Base-by-base conservation (phyloP, 1,139 yeast species). In the Yamadazyma atmosphaerica region DNA sequence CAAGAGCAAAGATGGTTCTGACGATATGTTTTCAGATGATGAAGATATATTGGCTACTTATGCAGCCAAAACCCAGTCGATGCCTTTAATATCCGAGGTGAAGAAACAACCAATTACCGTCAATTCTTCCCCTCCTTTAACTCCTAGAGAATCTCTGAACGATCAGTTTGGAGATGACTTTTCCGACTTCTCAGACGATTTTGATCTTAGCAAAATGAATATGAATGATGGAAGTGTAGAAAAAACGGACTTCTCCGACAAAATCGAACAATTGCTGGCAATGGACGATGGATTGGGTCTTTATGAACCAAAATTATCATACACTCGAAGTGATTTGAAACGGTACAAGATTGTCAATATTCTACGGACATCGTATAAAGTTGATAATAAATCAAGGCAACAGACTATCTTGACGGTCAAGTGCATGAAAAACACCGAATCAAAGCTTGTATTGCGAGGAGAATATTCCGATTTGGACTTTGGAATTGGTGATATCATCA, bases 391-490 rank as follows among this genome's bases (percentile, higher is more conserved):
- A 28, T 49, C 53, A 3, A 63, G 67, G 12, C 57, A 60, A 9
- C 88, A 83, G 47, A 60, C 72, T 13, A 71, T 80, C 4, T 43
- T 83, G 21, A 68, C 72, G 18, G 83, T 83, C 15, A 45, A 58
- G 4, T 71, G 74, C 40, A 52, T 56, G 0, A 44, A 59, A 3
- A 67, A 61, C 1, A 42, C 45, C 1, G 46, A 43, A 3, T 58
- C 62, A 7, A 76, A 73, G 27, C 51, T 84, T 0, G 61, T 82
- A 3, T 65, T 63, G 21, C 58, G 66, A 36, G 77, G 76, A 18
- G 78, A 81, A 33, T 78, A 81, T 64, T 60, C 71, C 1, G 63
- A 63, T 7, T 56, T 79, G 6, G 67, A 65, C 1, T 59, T 73
- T 27, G 58, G 63, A 33, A 53, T 52, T 1, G 72, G 70, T 9